phyloP scores from a whole-genome alignment of 768 basidiomycete species.

The Mycena amicta region DNA sequence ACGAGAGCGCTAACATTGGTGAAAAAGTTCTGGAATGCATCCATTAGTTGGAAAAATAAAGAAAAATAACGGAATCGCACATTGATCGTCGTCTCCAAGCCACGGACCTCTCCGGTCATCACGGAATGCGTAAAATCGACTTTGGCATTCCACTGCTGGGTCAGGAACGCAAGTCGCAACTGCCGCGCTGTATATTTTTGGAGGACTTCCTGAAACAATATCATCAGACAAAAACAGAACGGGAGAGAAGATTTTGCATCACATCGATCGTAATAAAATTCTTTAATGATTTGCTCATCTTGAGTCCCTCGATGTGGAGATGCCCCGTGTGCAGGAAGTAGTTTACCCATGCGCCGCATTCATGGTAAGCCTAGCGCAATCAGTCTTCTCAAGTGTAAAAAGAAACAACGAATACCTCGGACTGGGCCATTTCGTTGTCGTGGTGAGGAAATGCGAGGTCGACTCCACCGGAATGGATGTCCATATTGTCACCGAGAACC shows the following conservation, averaged over 20 bases:
- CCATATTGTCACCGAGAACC: constrained; percentile 87
- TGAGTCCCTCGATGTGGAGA: constrained; percentile 95
- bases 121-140: constrained; percentile 92
- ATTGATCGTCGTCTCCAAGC: constrained; percentile 81
- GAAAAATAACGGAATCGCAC: constrained; percentile 46
- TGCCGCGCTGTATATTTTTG: constrained; percentile 83
- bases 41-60: constrained; percentile 9
- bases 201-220: constrained; percentile 71
- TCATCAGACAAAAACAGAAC: constrained; percentile 1
- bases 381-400: constrained; percentile 14
- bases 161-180: constrained; percentile 87
- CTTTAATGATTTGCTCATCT: constrained; percentile 99
- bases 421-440: constrained; percentile 97
- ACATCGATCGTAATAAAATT: constrained; percentile 98
- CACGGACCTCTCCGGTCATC: constrained; percentile 88
- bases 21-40: constrained; percentile 83
- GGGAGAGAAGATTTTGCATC: constrained; percentile 30
- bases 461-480: constrained; percentile 96
- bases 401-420: constrained; percentile 62
- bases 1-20: constrained; percentile 81
- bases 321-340: constrained; percentile 99
- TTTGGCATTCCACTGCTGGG: constrained; percentile 89
- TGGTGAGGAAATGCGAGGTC: constrained; percentile 99
- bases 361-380: constrained; percentile 79
- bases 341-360: constrained; percentile 93